Evolutionary conservation across 805 yeast genomes (phyloP), one percentile per base, ranked within the genome.

Genomic region (Wickerhamiella vanderwaltii): DNA sequence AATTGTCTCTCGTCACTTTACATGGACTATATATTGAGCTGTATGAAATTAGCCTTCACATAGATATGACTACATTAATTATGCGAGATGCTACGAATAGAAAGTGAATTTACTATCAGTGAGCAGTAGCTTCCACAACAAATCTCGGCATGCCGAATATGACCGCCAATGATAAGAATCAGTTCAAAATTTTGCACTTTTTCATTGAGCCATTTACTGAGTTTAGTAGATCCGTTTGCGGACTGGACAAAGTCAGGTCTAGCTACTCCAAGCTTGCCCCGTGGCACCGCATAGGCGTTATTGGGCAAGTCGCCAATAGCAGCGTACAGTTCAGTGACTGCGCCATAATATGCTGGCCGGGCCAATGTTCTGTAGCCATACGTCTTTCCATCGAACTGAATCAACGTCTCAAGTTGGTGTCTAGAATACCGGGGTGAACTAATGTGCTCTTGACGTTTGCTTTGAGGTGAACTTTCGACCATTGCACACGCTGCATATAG

Each of bases 311-410:
- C 54, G 22, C 53, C 48, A 36, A 69, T 53, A 0, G 68, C 67
- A 2, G 66, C 72, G 46, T 52, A 67, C 15, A 68, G 51, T 46
- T 64, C 71, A 6, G 73, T 52, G 43, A 64, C 60, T 1, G 73
- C 69, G 11, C 75, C 76, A 31, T 58, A 59, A 26, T 48, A 47
- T 4, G 61, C 42, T 5, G 52, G 52, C 35, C 54, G 40, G 6
- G 44, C 18, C 24, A 56, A 9, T n/a, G n/a, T n/a, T n/a, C n/a
- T n/a, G n/a, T n/a, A n/a, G n/a, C n/a, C n/a, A n/a, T n/a, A 16
- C 7, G 4, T 22, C 35, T 16, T 19, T 41, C 9, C 11, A 44
- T 26, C 9, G 43, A 6, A 5, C 28, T 19, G 2, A 35, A 17
- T 32, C 54, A 39, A 42, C 68, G 59, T 29, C 51, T 51, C 23